Base-by-base conservation (phyloP, 345 rosid genomes). In the Moricandia arvensis region DNA sequence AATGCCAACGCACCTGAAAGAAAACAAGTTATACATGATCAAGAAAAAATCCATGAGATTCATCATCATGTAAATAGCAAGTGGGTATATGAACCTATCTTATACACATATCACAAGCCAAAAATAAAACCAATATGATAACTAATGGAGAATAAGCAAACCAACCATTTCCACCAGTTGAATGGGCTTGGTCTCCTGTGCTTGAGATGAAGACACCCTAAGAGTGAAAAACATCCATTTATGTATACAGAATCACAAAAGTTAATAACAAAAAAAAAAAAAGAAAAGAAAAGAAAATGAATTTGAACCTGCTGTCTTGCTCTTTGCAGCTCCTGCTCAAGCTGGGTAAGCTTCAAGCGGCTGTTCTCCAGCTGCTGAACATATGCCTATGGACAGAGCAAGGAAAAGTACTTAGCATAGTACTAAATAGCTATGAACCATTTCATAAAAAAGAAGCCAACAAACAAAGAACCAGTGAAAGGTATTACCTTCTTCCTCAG, bases 291-390 rank as follows among this genome's bases (percentile, higher is more conserved):
- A 73, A 27, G 62, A 34, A 21, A 58, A 78, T 57, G 26, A 64
- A 83, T 67, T 47, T 45, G 63, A 67, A 92, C 99, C 96, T 96
- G 98, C 63, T 96, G 99, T 34, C 99, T 86, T 49, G 99, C 98
- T 69, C 99, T 89, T 81, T 93, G 99, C 53, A 96, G 88, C 82
- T 93, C 99, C 85, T 93, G 99, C 83, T 96, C 98, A 69, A 96
- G 84, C 80, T 96, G 99, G 15, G 91, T 89, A 71, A 93, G 85
- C 89, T 96, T 96, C 85, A 96, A 78, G 58, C 98, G 95, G 77
- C 98, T 96, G 74, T 88, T 96, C 77, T 96, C 99, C 77, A 96
- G 85, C 81, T 93, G 99, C 83, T 96, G 99, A 76, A 96, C 99
- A 79, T 93, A 93, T 1, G 97, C 98, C 99, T 96, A 71, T 16